phyloP scores from a whole-genome alignment of 2,329 filamentous ascomycete genomes.

The Colletotrichum coccodes region DNA sequence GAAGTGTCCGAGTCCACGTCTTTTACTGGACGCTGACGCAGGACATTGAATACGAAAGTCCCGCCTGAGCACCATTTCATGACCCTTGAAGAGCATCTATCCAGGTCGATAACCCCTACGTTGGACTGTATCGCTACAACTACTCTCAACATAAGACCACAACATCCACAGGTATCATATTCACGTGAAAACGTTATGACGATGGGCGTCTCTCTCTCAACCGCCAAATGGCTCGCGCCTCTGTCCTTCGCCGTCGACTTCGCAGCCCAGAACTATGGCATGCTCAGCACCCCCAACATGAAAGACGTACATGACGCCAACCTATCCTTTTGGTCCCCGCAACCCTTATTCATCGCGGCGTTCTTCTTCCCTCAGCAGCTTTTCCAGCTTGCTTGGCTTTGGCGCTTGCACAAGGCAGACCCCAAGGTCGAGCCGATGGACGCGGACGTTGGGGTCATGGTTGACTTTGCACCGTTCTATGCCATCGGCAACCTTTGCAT shows the following conservation, averaged over 20 bases:
- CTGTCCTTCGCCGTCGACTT: conserved; percentile 66
- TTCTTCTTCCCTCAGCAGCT: conserved; percentile 72
- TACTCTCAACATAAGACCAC: background rate
- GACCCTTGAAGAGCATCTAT: background rate
- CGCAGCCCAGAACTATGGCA: conserved; percentile 67
- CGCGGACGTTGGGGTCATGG: conserved; percentile 57
- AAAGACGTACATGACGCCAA: conserved; percentile 67
- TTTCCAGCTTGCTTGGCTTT: conserved; percentile 67
- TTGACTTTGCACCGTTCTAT: conserved; percentile 65
- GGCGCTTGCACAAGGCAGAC: conserved; percentile 61
- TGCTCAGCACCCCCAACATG: conserved; percentile 67
- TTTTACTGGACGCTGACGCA: background rate
- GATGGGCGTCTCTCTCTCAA: conserved; percentile 65
- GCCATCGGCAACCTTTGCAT: conserved; percentile 67
- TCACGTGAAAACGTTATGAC: background rate
- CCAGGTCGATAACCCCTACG: too few relatives aligned
- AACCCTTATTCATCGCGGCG: conserved; percentile 66
- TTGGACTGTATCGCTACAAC: too few relatives aligned
- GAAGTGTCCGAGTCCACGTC: background rate
- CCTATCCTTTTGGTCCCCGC: conserved; percentile 67
- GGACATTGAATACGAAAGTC: background rate
- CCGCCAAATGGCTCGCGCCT: conserved; percentile 64
- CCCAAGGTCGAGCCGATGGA: conserved; percentile 48
- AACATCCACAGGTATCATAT: too few relatives aligned
- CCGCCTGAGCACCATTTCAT: too few relatives aligned